These are phyloP conservation scores for Glycine soja DNA, from an alignment of 306 rosid genomes.

Conservation along the genomic window DNA sequence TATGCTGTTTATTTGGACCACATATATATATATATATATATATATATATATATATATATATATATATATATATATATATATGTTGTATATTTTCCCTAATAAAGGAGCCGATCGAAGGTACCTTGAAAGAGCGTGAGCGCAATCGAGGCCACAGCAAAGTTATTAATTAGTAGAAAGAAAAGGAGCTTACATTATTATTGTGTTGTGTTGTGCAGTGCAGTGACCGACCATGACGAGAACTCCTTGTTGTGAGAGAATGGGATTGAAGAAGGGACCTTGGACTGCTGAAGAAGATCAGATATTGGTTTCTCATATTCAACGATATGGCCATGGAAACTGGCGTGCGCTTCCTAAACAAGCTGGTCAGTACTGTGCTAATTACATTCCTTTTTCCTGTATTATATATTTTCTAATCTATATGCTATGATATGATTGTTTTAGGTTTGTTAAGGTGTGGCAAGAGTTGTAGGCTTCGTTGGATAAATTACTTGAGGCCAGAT, in stretches of 20 bases:
- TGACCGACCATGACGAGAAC: slow-evolving; percentile 60
- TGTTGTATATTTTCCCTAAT: neutral
- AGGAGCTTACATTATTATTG: neutral
- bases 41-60: no score
- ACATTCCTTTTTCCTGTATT: neutral
- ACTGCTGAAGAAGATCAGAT: slow-evolving; percentile 82
- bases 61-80: no score
- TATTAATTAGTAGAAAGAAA: neutral
- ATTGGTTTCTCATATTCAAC: slow-evolving; percentile 61
- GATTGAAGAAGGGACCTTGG: slow-evolving; percentile 96
- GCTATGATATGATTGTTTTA: slow-evolving; percentile 37
- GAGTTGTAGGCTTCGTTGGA: slow-evolving; percentile 98
- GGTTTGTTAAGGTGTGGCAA: slow-evolving; percentile 96
- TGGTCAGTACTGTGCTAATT: slow-evolving; percentile 48
- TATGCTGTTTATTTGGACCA: slow-evolving; percentile 25
- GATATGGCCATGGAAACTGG: slow-evolving; percentile 87
- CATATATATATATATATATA: no score
- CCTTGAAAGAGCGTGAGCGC: slow-evolving; percentile 19
- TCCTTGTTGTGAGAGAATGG: slow-evolving; percentile 93
- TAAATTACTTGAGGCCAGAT: slow-evolving; percentile 85
- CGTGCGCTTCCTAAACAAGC: slow-evolving; percentile 98
- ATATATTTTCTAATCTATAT: neutral
- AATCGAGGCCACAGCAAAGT: neutral
- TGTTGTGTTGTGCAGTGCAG: slow-evolving; percentile 11
- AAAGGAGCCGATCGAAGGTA: slow-evolving; percentile 30